phyloP scores from a whole-genome alignment of 2,329 filamentous ascomycete species.

The Harringtonia aguacate region DNA sequence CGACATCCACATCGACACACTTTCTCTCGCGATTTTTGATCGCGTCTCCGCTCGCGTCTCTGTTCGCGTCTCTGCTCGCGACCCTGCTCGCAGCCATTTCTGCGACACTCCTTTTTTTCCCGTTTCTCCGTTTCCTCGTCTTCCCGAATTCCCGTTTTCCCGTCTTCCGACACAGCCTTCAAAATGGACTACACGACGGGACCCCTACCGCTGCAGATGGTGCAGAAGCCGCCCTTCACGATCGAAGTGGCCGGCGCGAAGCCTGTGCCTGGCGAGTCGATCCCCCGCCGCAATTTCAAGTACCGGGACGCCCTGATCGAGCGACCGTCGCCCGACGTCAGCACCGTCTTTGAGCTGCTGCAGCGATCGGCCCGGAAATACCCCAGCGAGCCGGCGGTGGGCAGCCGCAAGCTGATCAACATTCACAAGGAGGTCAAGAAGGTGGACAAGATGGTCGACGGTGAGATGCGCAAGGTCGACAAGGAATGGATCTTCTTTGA shows the following conservation, averaged over 20 bases:
- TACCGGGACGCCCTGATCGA: slow-evolving; percentile 60
- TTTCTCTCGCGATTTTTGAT: too few relatives aligned
- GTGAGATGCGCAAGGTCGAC: slow-evolving; percentile 66
- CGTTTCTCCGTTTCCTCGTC: not conserved
- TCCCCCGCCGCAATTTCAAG: slow-evolving; percentile 63
- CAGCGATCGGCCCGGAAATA: slow-evolving; percentile 54
- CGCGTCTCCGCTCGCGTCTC: too few relatives aligned
- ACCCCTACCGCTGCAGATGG: slow-evolving; percentile 42
- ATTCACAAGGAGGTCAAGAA: slow-evolving; percentile 80
- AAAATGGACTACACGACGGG: slow-evolving; percentile 16
- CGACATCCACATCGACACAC: too few relatives aligned
- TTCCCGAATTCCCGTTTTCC: not conserved
- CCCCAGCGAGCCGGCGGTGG: slow-evolving; percentile 54
- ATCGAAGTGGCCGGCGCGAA: slow-evolving; percentile 59
- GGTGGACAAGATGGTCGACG: slow-evolving; percentile 79
- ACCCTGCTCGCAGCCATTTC: too few relatives aligned
- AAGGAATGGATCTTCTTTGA: slow-evolving; percentile 92
- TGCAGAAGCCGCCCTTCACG: slow-evolving; percentile 63
- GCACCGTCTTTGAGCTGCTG: slow-evolving; percentile 72
- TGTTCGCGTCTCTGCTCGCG: too few relatives aligned
- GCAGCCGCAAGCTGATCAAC: slow-evolving; percentile 62
- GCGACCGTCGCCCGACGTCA: slow-evolving; percentile 56
- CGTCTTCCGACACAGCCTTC: not conserved
- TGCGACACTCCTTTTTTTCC: too few relatives aligned
- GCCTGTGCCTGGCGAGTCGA: slow-evolving; percentile 69